Conservation (phyloP, 1,139 yeast species). For the Blastobotrys ciferrii region DNA sequence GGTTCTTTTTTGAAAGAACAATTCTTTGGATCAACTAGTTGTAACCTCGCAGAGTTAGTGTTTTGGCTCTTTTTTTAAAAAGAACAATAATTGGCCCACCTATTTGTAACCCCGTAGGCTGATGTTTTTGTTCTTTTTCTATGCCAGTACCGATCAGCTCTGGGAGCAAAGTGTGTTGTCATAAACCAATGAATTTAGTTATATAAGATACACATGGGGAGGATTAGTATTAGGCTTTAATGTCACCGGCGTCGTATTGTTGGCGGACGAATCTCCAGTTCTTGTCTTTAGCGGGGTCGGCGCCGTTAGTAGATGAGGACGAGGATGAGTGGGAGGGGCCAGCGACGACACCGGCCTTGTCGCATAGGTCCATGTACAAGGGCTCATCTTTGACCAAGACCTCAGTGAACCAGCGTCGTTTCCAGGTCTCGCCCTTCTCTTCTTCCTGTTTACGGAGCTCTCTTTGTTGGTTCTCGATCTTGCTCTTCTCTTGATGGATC, state of each 20-base stretch:
- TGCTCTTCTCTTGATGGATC: constrained; percentile 70
- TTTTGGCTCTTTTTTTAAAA: no score
- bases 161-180: no score
- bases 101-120: no score
- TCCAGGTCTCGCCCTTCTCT: constrained; percentile 64
- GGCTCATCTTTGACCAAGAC: constrained; percentile 26
- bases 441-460: constrained; percentile 70
- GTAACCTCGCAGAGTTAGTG: no score
- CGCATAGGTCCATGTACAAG: constrained; percentile 21
- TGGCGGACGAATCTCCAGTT: constrained; percentile 33
- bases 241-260: constrained; percentile 26
- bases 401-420: constrained; percentile 62
- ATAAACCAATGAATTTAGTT: background rate
- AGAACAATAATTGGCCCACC: no score
- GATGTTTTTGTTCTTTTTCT: no score
- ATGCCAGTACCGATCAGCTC: no score
- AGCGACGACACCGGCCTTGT: constrained; percentile 25
- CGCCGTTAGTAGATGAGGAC: constrained; percentile 20
- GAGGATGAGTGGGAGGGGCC: constrained; percentile 22
- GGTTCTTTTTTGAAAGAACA: no score
- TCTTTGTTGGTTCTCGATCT: constrained; percentile 80
- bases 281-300: constrained; percentile 26
- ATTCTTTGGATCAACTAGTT: no score
- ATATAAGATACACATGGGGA: background rate
- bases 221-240: constrained; percentile 25